Evolutionary conservation across 2,329 filamentous ascomycete species (phyloP).

Genomic region (Calycina marina): DNA sequence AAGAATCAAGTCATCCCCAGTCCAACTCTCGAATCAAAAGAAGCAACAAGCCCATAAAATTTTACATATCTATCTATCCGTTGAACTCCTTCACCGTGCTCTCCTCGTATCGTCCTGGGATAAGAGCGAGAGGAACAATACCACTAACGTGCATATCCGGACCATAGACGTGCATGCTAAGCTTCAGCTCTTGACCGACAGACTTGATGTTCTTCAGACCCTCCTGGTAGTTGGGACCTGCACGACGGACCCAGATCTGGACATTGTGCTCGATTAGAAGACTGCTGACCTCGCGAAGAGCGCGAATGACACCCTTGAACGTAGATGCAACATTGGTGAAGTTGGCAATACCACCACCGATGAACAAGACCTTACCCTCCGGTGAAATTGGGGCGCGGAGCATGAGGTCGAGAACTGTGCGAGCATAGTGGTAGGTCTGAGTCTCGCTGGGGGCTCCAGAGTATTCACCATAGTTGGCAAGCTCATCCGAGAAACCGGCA

Average conservation of each 20-base stretch:
- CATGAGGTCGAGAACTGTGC: slow-evolving; percentile 94
- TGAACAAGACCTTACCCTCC: slow-evolving; percentile 97
- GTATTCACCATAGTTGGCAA: slow-evolving; percentile 99
- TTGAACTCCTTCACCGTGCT: slow-evolving; percentile 44
- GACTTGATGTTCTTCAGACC: slow-evolving; percentile 99
- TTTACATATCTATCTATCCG: slow-evolving; percentile 13
- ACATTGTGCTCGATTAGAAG: slow-evolving; percentile 90
- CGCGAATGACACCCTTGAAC: slow-evolving; percentile 99
- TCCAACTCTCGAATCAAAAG: no score
- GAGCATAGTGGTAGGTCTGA: slow-evolving; percentile 97
- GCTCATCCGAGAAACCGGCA: slow-evolving; percentile 83
- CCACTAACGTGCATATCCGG: slow-evolving; percentile 82
- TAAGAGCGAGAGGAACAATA: slow-evolving; percentile 83
- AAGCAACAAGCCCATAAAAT: no score
- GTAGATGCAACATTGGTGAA: slow-evolving; percentile 99
- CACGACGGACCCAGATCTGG: slow-evolving; percentile 84
- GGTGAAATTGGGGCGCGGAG: slow-evolving; percentile 72
- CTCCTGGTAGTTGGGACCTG: slow-evolving; percentile 98
- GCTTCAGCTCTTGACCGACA: slow-evolving; percentile 81
- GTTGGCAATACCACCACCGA: slow-evolving; percentile 99
- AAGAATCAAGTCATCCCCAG: no score
- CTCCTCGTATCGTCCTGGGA: slow-evolving; percentile 49
- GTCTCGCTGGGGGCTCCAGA: slow-evolving; percentile 97
- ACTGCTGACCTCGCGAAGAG: slow-evolving; percentile 76
- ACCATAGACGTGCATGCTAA: slow-evolving; percentile 85